Conservation (phyloP, 1,139 yeast genomes). For the Saccharomycopsis crataegensis region DNA sequence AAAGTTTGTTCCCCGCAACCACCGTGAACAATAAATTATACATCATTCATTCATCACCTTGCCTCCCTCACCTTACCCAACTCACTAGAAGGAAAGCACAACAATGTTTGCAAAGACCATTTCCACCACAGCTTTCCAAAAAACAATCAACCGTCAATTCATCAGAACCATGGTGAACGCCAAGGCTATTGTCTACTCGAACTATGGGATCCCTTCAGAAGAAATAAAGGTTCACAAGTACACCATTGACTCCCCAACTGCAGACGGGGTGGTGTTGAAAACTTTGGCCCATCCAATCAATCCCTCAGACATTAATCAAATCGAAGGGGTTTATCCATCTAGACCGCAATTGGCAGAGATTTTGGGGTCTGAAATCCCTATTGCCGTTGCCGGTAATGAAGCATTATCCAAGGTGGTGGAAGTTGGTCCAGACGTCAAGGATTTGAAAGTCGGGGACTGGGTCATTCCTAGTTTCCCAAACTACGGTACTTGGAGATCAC, state of each 20-base stretch:
- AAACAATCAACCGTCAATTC: neutral
- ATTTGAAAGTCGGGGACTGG: conserved; percentile 74
- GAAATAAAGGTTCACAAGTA: conserved; percentile 47
- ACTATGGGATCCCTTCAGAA: conserved; percentile 55
- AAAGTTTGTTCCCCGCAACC: too few species aligned
- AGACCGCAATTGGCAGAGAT: conserved; percentile 52
- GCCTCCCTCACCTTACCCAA: too few species aligned
- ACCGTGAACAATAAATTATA: too few species aligned
- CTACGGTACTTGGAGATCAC: conserved; percentile 95
- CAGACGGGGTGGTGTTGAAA: conserved; percentile 31
- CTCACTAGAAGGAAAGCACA: too few species aligned
- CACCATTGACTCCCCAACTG: conserved; percentile 40
- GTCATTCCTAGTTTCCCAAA: conserved; percentile 77
- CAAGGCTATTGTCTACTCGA: conserved; percentile 49
- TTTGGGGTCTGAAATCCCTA: conserved; percentile 50
- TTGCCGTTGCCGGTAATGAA: conserved; percentile 87
- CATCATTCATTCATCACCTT: too few species aligned
- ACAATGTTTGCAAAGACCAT: too few species aligned
- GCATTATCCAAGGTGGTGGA: conserved; percentile 81
- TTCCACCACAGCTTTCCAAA: too few species aligned
- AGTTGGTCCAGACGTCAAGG: conserved; percentile 43
- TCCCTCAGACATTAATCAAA: conserved; percentile 86
- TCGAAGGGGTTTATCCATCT: conserved; percentile 93
- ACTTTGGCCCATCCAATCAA: conserved; percentile 81
- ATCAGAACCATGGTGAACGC: conserved; percentile 31